Base-by-base conservation (phyloP, 148 eudicot species). In the Chenopodium suecicum region DNA sequence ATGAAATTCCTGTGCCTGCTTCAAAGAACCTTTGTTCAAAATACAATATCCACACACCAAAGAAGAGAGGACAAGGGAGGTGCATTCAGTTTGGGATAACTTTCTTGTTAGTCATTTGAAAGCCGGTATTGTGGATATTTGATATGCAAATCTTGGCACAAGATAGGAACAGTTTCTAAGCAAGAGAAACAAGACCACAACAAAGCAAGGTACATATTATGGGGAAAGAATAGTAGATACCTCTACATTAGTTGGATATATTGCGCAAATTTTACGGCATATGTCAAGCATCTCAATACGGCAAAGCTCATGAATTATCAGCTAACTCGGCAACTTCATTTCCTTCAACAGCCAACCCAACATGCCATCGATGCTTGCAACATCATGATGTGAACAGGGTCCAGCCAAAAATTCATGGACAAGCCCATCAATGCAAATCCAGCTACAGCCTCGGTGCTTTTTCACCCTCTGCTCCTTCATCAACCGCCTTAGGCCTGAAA, bases 391-490 rank as follows among this genome's bases (percentile, higher is more conserved):
- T 67, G 89, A 83, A 20, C 79, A 77, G 29, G 82, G 86, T 73
- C 94, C 96, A 48, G 90, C 91, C 67, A 90, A 79, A 88, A 94
- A 94, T 73, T 91, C 93, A 80, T 90, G 91, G 82, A 92, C 89
- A 77, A 58, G 50, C 1, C 93, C 94, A 31, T 87, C 79, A 34
- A 91, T 76, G 84, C 85, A 86, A 75, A 91, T 88, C 94, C 97
- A 94, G 82, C 98, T 94, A 65, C 88, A 54, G 34, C 92, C 98
- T 12, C 86, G 86, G 50, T 92, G 92, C 87, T 94, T 94, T 77
- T 75, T 86, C 63, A 92, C 90, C 66, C 92, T 90, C 76, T 86
- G 87, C 11, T 89, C 90, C 85, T 86, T 88, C 98, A 94, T 94
- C 20, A 68, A 34, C 78, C 84, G 81, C 85, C 98, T 92, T 56